Percentiles rank a stretch among this genome's conserved stretches.
phyloP scores from a whole-genome alignment of 2,329 filamentous ascomycete species.

The Ceratocystis albifundus region DNA sequence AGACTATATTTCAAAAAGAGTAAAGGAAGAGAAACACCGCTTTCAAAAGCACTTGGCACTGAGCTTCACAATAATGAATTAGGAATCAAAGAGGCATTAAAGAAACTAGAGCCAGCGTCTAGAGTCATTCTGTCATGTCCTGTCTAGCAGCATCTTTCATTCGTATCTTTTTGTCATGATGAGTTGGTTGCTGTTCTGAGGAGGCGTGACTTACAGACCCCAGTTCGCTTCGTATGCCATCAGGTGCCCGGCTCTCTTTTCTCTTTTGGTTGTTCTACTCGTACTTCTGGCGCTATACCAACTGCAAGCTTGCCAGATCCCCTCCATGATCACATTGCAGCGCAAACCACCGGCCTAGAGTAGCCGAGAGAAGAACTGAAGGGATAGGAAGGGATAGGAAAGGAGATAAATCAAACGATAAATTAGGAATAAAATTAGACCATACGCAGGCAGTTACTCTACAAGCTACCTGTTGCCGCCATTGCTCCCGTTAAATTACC shows the following conservation, averaged over 20 bases:
- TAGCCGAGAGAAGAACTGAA: background rate
- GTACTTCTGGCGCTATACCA: background rate
- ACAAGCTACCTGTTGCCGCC: background rate
- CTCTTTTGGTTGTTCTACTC: background rate
- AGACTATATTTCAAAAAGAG: too few species aligned
- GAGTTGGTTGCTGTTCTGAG: background rate
- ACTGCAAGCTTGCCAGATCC: too few species aligned
- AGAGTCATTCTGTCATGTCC: too few species aligned
- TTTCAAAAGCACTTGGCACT: background rate
- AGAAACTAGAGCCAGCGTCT: too few species aligned
- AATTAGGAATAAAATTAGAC: background rate
- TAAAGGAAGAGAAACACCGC: background rate
- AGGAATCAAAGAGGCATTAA: too few species aligned
- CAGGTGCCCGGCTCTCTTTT: background rate
- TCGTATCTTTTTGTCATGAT: background rate
- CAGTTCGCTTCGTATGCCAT: background rate
- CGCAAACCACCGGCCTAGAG: background rate
- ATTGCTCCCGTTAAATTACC: background rate
- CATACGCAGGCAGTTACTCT: background rate
- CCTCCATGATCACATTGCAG: too few species aligned
- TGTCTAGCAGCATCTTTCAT: too few species aligned
- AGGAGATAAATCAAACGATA: background rate
- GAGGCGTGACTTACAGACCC: background rate
- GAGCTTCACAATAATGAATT: too few species aligned
- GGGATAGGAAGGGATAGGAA: background rate